Conservation (phyloP, 2,329 filamentous ascomycete species). For the Cercospora zeae-maydis region DNA sequence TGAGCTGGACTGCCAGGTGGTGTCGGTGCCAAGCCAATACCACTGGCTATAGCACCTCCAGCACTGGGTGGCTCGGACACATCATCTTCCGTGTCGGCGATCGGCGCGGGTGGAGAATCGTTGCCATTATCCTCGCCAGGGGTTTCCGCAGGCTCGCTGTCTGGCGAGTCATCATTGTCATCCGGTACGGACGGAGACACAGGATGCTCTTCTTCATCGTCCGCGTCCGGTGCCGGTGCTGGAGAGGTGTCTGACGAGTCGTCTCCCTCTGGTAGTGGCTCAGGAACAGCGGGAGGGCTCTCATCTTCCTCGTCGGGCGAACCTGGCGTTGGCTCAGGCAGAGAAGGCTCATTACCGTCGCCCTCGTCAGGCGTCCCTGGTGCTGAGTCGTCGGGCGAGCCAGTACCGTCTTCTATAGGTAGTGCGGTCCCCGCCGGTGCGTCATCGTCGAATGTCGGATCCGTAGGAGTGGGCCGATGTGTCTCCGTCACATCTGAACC, state of each 20-base stretch:
- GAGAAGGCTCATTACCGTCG: background rate
- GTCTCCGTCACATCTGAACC: background rate
- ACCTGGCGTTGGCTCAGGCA: background rate
- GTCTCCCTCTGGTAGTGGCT: background rate
- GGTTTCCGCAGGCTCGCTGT: background rate
- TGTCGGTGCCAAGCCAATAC: background rate
- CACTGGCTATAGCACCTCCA: conserved; percentile 1
- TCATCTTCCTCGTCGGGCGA: background rate
- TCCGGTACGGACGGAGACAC: background rate
- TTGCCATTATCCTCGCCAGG: background rate
- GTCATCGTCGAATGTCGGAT: background rate
- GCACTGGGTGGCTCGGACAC: background rate
- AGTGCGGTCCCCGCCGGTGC: background rate
- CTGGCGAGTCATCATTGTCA: background rate
- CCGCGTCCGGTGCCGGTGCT: background rate
- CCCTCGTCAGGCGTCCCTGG: background rate
- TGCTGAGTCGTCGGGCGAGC: background rate
- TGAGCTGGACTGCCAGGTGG: background rate
- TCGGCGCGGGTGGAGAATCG: background rate
- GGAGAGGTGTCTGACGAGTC: background rate
- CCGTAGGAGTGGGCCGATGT: background rate
- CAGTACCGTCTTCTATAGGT: background rate
- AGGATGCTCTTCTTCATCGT: background rate
- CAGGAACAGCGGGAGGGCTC: background rate
- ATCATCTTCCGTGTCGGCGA: background rate